phyloP scores from a whole-genome alignment of 257 asterid species.

The Dorcoceras hygrometricum region DNA sequence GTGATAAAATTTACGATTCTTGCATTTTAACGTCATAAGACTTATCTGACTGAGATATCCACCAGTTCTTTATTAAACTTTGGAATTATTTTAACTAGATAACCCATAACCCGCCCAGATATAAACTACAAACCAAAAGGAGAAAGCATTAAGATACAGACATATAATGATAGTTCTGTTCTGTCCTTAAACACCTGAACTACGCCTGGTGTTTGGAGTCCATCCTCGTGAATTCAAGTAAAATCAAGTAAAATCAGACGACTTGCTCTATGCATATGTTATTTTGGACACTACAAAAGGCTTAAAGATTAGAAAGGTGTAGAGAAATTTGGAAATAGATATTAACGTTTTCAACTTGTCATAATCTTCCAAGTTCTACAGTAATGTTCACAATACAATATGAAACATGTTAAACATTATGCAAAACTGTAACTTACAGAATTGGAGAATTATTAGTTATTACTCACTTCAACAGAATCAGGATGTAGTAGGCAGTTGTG shows the following conservation, averaged over 20 bases:
- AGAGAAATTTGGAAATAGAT: too few species aligned
- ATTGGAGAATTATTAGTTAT: background rate
- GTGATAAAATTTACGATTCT: background rate
- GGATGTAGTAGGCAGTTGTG: conserved; percentile 80
- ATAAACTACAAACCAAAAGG: background rate
- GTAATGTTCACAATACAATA: conserved; percentile 1
- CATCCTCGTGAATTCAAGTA: background rate
- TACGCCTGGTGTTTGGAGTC: background rate
- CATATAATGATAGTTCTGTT: conserved; percentile 5
- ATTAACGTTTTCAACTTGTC: background rate
- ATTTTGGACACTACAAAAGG: too few species aligned
- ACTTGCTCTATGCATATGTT: background rate
- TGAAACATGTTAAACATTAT: conserved; percentile 8
- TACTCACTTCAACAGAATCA: conserved; percentile 78
- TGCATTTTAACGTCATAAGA: background rate
- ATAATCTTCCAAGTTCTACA: background rate
- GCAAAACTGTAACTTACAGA: conserved; percentile 12
- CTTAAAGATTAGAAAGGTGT: background rate
- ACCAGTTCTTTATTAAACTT: background rate
- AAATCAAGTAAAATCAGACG: too few species aligned
- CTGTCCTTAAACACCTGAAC: background rate
- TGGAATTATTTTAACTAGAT: background rate
- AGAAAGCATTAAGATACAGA: background rate
- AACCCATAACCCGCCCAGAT: background rate
- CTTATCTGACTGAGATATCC: conserved; percentile 2